Evolutionary conservation across 2,329 filamentous ascomycete genomes (phyloP), one percentile per base, ranked within the genome.

Genomic region (Microdochium paspali): DNA sequence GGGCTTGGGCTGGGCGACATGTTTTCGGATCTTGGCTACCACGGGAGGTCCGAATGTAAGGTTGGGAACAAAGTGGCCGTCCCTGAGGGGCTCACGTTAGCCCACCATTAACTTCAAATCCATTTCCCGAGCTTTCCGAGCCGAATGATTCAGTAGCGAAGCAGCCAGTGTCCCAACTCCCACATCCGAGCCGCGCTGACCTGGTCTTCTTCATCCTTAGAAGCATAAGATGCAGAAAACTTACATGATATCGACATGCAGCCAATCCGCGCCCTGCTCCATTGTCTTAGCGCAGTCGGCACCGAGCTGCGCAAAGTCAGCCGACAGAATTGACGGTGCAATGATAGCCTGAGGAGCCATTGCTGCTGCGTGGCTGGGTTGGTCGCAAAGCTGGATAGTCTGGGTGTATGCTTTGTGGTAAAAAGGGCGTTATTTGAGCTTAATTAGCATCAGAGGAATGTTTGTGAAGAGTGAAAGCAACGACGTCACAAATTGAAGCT

Each of bases 1-100:
- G 6, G 35, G 18, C 35, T 40, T 40, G 3, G 90, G 90, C 56
- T 77, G 76, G 49, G 88, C 84, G 58, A 98, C 90, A 60, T 95
- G 87, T 43, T 79, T 75, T 53, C 93, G 83, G 59, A 98, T 93
- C 73, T 91, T 95, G 57, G 89, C 91, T 43, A 98, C 93, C 31
- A 98, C 90, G 4, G 91, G 90, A 20, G 91, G 84, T 50, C 93
- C 93, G 62, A 97, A 96, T 44, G 93, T 97, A 67, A 98, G 90
- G 71, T 98, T 98, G 46, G 93, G 93, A 39, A 98, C 93, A 62
- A 98, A 98, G 66, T 98, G 93, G 49, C 93, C 93, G 66, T 98
- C 93, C 91, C 94, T 90, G 56, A 3, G 20, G 47, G 7, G 13
- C 26, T 40, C 6, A 6, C n/a, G 6, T 7, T 21, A 20, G 35